Conservation (phyloP, 2,329 filamentous ascomycete species). For the Thelonectria olida region DNA sequence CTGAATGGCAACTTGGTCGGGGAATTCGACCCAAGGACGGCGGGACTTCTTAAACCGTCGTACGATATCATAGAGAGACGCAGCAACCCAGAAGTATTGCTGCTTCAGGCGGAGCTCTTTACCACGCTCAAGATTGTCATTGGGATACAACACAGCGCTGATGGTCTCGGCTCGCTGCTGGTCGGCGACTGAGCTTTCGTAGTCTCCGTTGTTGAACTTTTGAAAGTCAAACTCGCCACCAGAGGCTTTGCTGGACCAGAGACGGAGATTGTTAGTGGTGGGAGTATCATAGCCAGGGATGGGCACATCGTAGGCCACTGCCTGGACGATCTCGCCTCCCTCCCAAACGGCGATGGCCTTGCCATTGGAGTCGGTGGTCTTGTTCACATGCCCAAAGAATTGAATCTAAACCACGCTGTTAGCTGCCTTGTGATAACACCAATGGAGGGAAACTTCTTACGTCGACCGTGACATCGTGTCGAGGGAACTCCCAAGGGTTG, state of each 20-base stretch:
- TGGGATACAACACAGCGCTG: constrained; percentile 95
- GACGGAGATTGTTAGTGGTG: constrained; percentile 93
- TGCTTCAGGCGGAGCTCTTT: constrained; percentile 98
- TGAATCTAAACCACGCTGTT: constrained; percentile 68
- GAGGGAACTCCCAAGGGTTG: constrained; percentile 98
- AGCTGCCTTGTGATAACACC: background rate
- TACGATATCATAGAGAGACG: constrained; percentile 94
- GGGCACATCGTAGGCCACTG: constrained; percentile 91
- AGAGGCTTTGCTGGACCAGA: constrained; percentile 98
- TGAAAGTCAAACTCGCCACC: constrained; percentile 99
- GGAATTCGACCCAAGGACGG: constrained; percentile 89
- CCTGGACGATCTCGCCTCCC: constrained; percentile 90
- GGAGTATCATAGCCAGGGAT: constrained; percentile 90
- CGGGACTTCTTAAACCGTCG: constrained; percentile 98
- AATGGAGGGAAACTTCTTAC: constrained; percentile 51
- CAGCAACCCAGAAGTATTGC: constrained; percentile 99
- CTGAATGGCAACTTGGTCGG: constrained; percentile 95
- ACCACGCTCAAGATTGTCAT: constrained; percentile 94
- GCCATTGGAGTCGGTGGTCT: constrained; percentile 77
- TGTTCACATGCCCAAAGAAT: constrained; percentile 89
- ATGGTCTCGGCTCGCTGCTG: constrained; percentile 99
- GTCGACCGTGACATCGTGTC: constrained; percentile 94
- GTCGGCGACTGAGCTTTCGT: constrained; percentile 97
- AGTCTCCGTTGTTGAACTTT: constrained; percentile 98
- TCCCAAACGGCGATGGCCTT: constrained; percentile 84